Base-by-base conservation (phyloP, 495 filamentous ascomycete genomes). In the Aspergillus sparsus region DNA sequence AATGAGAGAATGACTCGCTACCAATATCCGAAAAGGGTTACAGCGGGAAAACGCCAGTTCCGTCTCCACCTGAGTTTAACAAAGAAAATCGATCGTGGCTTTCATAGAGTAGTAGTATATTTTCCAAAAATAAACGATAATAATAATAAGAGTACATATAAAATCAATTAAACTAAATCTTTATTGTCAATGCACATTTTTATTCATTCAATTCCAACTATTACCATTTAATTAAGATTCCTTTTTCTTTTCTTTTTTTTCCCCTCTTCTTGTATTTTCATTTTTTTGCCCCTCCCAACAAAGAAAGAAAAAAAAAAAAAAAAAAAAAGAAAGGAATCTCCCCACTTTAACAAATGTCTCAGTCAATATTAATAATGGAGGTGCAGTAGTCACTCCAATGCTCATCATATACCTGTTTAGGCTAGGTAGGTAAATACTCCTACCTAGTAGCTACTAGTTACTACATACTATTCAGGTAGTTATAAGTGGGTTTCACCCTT, bases 361-460 rank as follows among this genome's bases (percentile, higher is more conserved):
- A 27, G 21, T 27, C 21, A 27, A 27, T 27, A 1, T 27, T 27
- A 27, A 27, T 27, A 27, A 27, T 27, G 21, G 21, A 1, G 21
- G 21, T 27, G 44, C 44, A n/a, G n/a, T n/a, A n/a, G n/a, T n/a
- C n/a, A n/a, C n/a, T n/a, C n/a, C n/a, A 5, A 21, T 9, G 16
- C 9, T 47, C 15, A 15, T 47, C 44, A 47, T 47, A 47, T 47
- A 47, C 44, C 27, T 3, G n/a, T 47, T 47, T 47, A 21, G 44
- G 16, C n/a, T 21, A 18, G 27, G 44, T 47, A 27, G 13, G 8
- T 21, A 7, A 6, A 6, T 47, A 18, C n/a, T n/a, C 27, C 44
- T 18, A n/a, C n/a, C 5, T 47, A 16, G 9, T 7, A 47, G 18
- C 9, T 4, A 21, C 34, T 2, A 53, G 15, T 39, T 33, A 16